A percentile compares a stretch with the other conserved stretches of the same genome.
These are phyloP conservation scores for Nidularia pulvinata DNA, from an alignment of 768 basidiomycete genomes.

Conservation along the genomic window DNA sequence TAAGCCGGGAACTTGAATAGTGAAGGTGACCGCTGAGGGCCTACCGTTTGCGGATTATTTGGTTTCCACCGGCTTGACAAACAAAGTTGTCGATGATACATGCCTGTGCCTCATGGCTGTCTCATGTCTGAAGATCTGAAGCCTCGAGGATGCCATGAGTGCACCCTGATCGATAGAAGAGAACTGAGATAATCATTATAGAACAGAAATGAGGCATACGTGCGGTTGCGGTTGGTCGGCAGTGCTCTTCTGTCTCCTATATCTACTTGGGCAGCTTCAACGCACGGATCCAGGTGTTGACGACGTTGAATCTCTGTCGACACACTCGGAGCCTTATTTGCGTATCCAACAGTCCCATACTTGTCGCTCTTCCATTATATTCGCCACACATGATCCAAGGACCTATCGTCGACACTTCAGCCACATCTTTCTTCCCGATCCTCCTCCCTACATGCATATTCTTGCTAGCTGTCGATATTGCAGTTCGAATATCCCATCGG, in stretches of 20 bases:
- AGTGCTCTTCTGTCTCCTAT: not conserved
- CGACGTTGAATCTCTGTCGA: too few species aligned
- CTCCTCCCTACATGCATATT: constrained; percentile 26
- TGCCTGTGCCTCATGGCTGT: constrained; percentile 13
- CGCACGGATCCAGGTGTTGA: too few species aligned
- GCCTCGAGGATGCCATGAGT: constrained; percentile 5
- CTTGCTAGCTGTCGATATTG: constrained; percentile 29
- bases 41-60: too few species aligned
- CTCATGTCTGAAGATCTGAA: constrained; percentile 10
- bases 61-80: too few species aligned
- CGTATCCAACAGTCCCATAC: not conserved
- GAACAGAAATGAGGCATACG: constrained; percentile 12
- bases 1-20: too few species aligned
- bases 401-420: constrained; percentile 11
- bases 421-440: constrained; percentile 23
- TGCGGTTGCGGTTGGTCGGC: constrained; percentile 3
- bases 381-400: constrained; percentile 8
- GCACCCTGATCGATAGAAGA: constrained; percentile 2
- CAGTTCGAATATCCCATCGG: constrained; percentile 14
- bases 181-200: constrained; percentile 3
- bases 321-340: not conserved
- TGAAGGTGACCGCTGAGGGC: too few species aligned
- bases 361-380: constrained; percentile 1
- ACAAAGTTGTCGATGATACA: too few species aligned
- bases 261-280: too few species aligned